Conservation (phyloP, 2,329 filamentous ascomycete genomes). For the Colletotrichum musicola region DNA sequence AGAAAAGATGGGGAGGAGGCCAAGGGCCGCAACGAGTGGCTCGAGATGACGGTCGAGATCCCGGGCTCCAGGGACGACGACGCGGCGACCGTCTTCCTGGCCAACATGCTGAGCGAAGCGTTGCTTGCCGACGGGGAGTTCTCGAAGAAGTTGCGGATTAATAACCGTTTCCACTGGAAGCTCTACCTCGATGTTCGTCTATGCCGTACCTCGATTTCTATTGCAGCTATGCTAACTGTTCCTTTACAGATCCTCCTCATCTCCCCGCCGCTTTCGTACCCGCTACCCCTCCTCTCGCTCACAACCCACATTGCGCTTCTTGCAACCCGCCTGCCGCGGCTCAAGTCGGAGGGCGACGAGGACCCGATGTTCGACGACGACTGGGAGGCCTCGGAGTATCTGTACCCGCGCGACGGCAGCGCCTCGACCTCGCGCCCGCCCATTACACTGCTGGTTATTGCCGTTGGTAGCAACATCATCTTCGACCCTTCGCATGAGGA, state of each 20-base stretch:
- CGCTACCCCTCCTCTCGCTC: constrained; percentile 90
- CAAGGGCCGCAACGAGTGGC: constrained; percentile 75
- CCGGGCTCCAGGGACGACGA: constrained; percentile 94
- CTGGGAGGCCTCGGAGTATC: constrained; percentile 84
- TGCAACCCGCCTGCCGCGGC: constrained; percentile 83
- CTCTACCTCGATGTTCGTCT: constrained; percentile 88
- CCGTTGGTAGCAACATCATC: constrained; percentile 87
- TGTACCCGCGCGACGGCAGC: constrained; percentile 73
- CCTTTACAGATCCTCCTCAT: constrained; percentile 82
- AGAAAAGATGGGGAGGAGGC: constrained; percentile 48
- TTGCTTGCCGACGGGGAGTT: constrained; percentile 80
- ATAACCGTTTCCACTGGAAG: constrained; percentile 94
- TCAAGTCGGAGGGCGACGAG: constrained; percentile 92
- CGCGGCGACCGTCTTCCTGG: constrained; percentile 85
- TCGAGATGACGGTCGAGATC: constrained; percentile 92
- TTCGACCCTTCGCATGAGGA: constrained; percentile 95
- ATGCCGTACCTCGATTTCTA: no score
- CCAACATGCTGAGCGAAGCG: constrained; percentile 89
- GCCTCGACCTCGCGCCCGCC: constrained; percentile 72
- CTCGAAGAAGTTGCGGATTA: constrained; percentile 84
- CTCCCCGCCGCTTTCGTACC: constrained; percentile 93
- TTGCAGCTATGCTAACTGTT: constrained; percentile 9
- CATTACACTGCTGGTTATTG: constrained; percentile 90
- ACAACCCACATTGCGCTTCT: constrained; percentile 95
- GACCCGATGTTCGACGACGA: constrained; percentile 98